A percentile compares a stretch with the other conserved stretches of the same genome.
These are phyloP conservation scores for Parafenestella ontariensis DNA, from an alignment of 2,329 filamentous ascomycete genomes.

Conservation along the genomic window DNA sequence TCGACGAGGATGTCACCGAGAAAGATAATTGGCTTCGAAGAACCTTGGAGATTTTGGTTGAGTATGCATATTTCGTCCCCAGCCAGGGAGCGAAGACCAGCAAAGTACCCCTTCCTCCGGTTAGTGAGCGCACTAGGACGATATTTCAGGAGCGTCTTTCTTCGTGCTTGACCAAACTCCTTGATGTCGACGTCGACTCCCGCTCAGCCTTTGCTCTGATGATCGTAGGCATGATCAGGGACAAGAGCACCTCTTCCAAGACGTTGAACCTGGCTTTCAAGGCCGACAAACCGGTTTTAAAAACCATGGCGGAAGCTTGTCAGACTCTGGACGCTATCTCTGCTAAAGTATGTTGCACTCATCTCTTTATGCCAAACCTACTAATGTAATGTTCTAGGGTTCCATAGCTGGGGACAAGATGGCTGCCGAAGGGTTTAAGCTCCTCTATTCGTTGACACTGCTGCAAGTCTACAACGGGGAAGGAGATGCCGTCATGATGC, in stretches of 20 bases:
- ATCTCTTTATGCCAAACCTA: not conserved
- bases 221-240: constrained; percentile 38
- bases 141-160: constrained; percentile 63
- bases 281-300: constrained; percentile 54
- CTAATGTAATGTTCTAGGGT: constrained; percentile 26
- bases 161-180: constrained; percentile 61
- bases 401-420: constrained; percentile 38
- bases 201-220: constrained; percentile 37
- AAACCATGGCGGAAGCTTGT: constrained; percentile 45
- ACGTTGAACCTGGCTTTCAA: constrained; percentile 55
- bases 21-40: constrained; percentile 54
- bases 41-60: constrained; percentile 55
- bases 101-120: constrained; percentile 51
- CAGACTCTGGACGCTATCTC: constrained; percentile 39
- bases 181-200: constrained; percentile 38
- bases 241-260: constrained; percentile 38
- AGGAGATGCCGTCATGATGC: constrained; percentile 79
- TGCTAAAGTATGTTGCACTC: constrained; percentile 23
- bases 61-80: constrained; percentile 59
- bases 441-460: constrained; percentile 84
- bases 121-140: constrained; percentile 57
- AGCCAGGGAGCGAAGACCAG: constrained; percentile 39
- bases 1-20: constrained; percentile 34
- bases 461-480: constrained; percentile 92
- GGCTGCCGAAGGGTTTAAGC: constrained; percentile 69